Base-by-base conservation (phyloP, 2,329 filamentous ascomycete species). In the Xylaria sp. region DNA sequence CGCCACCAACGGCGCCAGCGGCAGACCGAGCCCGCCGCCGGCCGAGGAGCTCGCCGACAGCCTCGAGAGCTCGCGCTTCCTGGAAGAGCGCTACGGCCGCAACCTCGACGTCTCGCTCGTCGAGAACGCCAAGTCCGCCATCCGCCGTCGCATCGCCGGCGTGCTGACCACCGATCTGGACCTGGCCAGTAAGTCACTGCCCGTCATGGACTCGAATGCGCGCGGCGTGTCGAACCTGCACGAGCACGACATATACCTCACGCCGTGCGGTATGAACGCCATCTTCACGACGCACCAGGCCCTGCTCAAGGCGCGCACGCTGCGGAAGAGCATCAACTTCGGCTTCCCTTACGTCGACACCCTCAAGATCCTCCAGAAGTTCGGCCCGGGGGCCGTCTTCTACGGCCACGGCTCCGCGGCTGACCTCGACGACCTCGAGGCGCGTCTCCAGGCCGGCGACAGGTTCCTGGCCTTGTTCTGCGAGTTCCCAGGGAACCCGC, bases 271-370 rank as follows among this genome's bases (percentile, higher is more conserved):
- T 46, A 99, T 99, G 94, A 98, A 94, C 77, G 90, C 95, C 61
- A 98, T 99, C 54, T 99, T 94, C 83, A 94, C 93, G 74, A 87
- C 92, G 0, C 96, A 99, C 78, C 90, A 91, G 58, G 89, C 88
- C 52, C 83, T 98, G 60, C 83, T 95, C 71, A 83, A 84, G 61
- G 86, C 89, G 0, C 88, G 90, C 46, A 89, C 90, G 2, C 82
- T 85, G 8, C 78, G 88, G 69, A 92, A 93, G 80, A 97, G 94
- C 79, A 90, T 99, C 77, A 94, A 92, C 76, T 98, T 94, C 77
- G 96, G 96, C n/a, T 99, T 99, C 75, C 94, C 96, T 0, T 99
- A 99, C 75, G 93, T 98, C 62, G 96, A 99, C 80, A 98, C 96
- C 0, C 86, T 98, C 64, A 99, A 99, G 80, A 93, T 98, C 59